These are phyloP conservation scores for Eutypella sp. DNA, from an alignment of 2,329 filamentous ascomycete genomes.

Conservation along the genomic window DNA sequence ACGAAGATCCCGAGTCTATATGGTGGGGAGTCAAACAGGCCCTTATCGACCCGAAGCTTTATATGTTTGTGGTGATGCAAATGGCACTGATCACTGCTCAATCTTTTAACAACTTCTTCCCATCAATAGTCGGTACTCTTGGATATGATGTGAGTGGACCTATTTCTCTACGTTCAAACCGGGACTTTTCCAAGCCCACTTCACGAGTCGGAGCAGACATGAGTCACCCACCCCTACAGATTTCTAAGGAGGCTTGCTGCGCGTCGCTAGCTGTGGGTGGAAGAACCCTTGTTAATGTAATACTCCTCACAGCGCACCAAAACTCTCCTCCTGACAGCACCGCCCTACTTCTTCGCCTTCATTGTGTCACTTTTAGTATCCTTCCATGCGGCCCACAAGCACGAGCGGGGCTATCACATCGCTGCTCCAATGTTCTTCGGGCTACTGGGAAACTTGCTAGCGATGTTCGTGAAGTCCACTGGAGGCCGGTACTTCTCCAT, in stretches of 20 bases:
- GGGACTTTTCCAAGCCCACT: too few relatives aligned
- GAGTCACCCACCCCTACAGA: too few relatives aligned
- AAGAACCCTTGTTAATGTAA: too few relatives aligned
- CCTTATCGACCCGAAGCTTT: constrained; percentile 18
- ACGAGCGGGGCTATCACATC: constrained; percentile 18
- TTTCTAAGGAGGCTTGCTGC: too few relatives aligned
- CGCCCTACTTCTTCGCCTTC: constrained; percentile 15
- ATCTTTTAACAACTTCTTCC: constrained; percentile 17
- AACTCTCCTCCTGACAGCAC: constrained; percentile 17
- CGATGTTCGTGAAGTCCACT: constrained; percentile 15
- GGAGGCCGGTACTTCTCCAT: constrained; percentile 17
- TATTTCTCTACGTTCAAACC: not conserved
- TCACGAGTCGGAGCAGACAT: too few relatives aligned
- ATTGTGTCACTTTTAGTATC: constrained; percentile 12
- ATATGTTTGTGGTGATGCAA: constrained; percentile 20
- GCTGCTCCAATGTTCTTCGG: constrained; percentile 15
- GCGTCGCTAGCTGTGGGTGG: too few relatives aligned
- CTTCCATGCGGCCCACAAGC: constrained; percentile 17
- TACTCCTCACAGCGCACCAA: constrained; percentile 7
- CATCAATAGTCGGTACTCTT: constrained; percentile 12
- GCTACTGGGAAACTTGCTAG: constrained; percentile 5
- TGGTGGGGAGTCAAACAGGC: constrained; percentile 14
- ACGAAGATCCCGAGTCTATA: constrained; percentile 18
- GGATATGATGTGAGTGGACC: constrained; percentile 6
- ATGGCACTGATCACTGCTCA: constrained; percentile 18